Percentiles rank a stretch among this genome's conserved stretches.
Conservation (phyloP, 2,329 filamentous ascomycete genomes). For the Tolypocladium tundrense region DNA sequence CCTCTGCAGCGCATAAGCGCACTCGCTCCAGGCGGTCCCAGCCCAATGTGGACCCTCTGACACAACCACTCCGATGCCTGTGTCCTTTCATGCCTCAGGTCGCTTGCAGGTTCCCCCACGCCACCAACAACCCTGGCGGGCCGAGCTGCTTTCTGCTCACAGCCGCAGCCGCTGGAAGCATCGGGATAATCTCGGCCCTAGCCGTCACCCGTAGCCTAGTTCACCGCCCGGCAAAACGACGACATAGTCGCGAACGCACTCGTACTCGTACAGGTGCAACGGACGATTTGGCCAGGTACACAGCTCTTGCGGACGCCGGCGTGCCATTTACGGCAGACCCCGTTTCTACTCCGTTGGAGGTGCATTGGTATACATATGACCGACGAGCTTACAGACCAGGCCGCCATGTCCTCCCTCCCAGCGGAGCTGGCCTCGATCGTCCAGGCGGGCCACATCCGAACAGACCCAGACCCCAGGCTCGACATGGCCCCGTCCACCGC, state of each 20-base stretch:
- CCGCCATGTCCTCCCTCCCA: constrained; percentile 43
- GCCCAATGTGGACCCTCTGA: constrained; percentile 2
- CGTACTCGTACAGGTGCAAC: background rate
- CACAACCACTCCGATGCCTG: background rate
- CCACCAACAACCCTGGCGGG: background rate
- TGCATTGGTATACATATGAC: background rate
- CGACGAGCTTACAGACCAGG: background rate
- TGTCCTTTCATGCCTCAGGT: no score
- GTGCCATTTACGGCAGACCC: background rate
- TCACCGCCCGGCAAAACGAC: constrained; percentile 21
- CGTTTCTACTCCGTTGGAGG: no score
- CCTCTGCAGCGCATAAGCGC: background rate
- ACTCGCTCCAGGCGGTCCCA: background rate
- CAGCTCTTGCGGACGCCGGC: background rate
- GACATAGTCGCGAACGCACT: background rate
- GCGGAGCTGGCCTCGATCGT: constrained; percentile 67
- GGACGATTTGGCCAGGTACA: background rate
- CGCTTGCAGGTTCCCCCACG: no score
- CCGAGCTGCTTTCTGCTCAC: background rate
- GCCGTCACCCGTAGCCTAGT: background rate
- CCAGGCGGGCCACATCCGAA: constrained; percentile 71
- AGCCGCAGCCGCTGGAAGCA: background rate
- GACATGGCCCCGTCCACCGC: constrained; percentile 75
- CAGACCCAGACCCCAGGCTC: constrained; percentile 57
- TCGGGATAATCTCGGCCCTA: background rate